Evolutionary conservation across 169 alveolate genomes (phyloP), one percentile per base, ranked within the genome.

Genomic region (Cryptosporidium tyzzeri): DNA sequence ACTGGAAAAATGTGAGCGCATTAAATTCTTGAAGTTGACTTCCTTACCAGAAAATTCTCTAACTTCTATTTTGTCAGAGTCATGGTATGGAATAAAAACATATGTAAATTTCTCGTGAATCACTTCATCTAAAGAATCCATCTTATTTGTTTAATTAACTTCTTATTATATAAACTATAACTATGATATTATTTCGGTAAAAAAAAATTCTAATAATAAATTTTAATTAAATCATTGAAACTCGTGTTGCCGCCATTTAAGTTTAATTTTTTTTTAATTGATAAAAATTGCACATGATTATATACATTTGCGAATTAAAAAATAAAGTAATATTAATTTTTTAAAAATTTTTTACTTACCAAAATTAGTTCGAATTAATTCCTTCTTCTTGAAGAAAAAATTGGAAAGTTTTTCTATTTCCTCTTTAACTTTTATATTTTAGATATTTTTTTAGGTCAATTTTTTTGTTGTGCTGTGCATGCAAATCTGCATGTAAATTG

Each of bases 61-160:
- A 75, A 86, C 94, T 70, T 93, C 91, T 44, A 93, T 85, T 58
- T 92, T 75, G 48, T 91, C 91, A 35, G 92, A 91, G 58, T 93
- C 93, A 61, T 92, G 94, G 71, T 91, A 70, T 39, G 95, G 94
- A 59, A 94, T 92, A 26, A 85, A 84, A 29, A 94, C 93, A 91
- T 86, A 94, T 26, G 86, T 84, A 91, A 94, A 94, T 58, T 91
- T 70, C 48, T 65, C 61, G 91, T 94, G 96, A 35, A 68, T 71
- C 6, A 89, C 84, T 45, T 87, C 93, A 70, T 73, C 91, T 12
- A 91, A n/a, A 16, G 80, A 80, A 3, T 80, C 89, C 89, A 80
- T 80, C 4, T 44, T 69, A 3, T 48, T 3, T 3, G 55, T 14
- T 48, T 48, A 14, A 48, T 48, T 16, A 48, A 21, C 55, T 48